Base-by-base conservation (phyloP, 2,329 filamentous ascomycete genomes). In the Phoma sp. region DNA sequence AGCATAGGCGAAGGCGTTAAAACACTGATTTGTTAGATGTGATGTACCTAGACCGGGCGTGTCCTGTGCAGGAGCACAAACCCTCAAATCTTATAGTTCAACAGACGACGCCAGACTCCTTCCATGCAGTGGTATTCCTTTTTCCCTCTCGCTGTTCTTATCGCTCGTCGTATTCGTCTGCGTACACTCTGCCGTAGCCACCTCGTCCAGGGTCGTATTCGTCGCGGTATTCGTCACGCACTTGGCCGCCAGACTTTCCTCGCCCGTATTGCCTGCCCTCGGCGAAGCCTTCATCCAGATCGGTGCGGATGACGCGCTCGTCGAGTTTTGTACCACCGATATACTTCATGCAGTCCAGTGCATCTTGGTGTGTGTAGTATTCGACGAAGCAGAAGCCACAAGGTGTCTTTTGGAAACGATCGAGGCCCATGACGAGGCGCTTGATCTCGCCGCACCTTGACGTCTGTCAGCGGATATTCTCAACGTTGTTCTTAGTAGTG, bases 301-400 rank as follows among this genome's bases (percentile, higher is more conserved):
- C 95, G 22, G 94, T 96, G 57, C 95, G 85, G 72, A 99, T 97
- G 72, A 99, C 89, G 67, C 95, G 88, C 82, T 99, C 95, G 76
- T 99, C 95, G 40, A 99, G 85, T 81, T 99, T 99, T 32, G 95
- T 99, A 54, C 95, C 95, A 51, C 95, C 95, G 70, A 99, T 89
- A 75, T 98, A 99, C 79, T 98, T 99, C 88, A 99, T 88, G 78
- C 94, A 98, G 76, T 99, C 95, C 44, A 99, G 84, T 8, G 95
- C 95, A 76, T 99, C 95, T 73, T 96, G 89, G 76, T 98, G 95
- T 27, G 89, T 97, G 81, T 97, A 98, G 80, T 99, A 99, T 79
- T 99, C 95, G 71, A 99, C 95, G 73, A 99, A 99, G 82, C 95
- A 99, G 83, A 99, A 99, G 36, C 95, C 95, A 77, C 95, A 99